A percentile compares a stretch with the other conserved stretches of the same genome.
phyloP scores from a whole-genome alignment of 352 stramenopile species.

The Phytopythium mirpurense region DNA sequence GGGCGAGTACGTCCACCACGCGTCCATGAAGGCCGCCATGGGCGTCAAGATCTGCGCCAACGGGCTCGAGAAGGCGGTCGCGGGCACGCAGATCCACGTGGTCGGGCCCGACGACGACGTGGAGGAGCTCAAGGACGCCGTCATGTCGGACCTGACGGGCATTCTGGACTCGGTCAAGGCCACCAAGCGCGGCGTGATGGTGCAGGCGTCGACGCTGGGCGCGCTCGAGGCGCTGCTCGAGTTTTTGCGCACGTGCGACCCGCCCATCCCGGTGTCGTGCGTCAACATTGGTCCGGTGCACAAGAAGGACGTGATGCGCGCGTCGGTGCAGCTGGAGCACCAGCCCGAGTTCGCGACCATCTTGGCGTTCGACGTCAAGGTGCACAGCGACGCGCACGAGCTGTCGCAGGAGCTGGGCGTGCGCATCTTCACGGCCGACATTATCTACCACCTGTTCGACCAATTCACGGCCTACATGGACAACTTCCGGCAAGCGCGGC shows the following conservation, averaged over 20 bases:
- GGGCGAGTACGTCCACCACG: conserved; percentile 94
- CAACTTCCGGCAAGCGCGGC: conserved; percentile 88
- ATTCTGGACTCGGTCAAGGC: conserved; percentile 95
- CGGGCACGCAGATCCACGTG: conserved; percentile 97
- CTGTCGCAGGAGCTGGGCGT: conserved; percentile 92
- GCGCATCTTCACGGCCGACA: conserved; percentile 99
- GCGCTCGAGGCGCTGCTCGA: conserved; percentile 98
- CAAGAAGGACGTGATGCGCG: conserved; percentile 98
- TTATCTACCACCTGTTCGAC: conserved; percentile 99
- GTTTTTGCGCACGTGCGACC: conserved; percentile 94
- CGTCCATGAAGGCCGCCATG: conserved; percentile 97
- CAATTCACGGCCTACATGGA: conserved; percentile 98
- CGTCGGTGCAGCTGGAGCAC: conserved; percentile 98
- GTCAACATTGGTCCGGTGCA: conserved; percentile 98
- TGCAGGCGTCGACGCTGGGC: conserved; percentile 98
- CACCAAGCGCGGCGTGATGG: conserved; percentile 96
- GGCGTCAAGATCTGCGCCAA: conserved; percentile 98
- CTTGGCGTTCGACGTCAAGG: conserved; percentile 98
- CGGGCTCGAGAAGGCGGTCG: conserved; percentile 97
- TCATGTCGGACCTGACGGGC: conserved; percentile 95
- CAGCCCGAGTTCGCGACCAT: conserved; percentile 96
- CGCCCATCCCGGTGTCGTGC: conserved; percentile 91
- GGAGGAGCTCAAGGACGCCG: conserved; percentile 96
- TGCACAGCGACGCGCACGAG: conserved; percentile 92
- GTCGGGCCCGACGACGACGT: conserved; percentile 96